Base-by-base conservation (phyloP, 2,329 filamentous ascomycete genomes). In the Aspergillus clavatus region DNA sequence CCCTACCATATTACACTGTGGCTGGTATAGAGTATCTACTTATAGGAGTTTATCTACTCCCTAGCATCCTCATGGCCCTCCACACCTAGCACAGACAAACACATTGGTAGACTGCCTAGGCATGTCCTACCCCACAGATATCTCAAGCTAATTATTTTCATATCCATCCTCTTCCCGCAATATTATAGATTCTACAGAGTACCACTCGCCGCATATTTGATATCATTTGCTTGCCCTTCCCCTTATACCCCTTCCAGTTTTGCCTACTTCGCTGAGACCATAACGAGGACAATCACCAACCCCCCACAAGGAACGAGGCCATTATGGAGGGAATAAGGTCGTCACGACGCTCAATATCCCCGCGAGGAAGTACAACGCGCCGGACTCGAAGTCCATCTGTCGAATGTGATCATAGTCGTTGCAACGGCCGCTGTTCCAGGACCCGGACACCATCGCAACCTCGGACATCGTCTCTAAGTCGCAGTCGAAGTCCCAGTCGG, bases 401-500 rank as follows among this genome's bases (percentile, higher is more conserved):
- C 21, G 54, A 51, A 28, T 52, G 50, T 37, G 54, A 50, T n/a
- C 28, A 43, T 27, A 55, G 44, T 27, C 57, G 51, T 36, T 58
- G 56, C 43, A 63, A 62, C 50, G 59, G 54, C 7, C 43, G 51
- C 29, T 58, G 50, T 28, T 55, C 57, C 39, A 61, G 49, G 46
- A 63, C 57, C 43, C 59, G 56, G 26, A 66, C 64, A 29, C 48
- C 43, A 18, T 63, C 62, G 16, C 60, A 54, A 37, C 55, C 54
- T 18, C 52, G 57, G 44, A 55, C 57, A 29, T 57, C 53, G 45
- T 63, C 62, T 18, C 61, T 64, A 46, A 71, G 65, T 50, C 61
- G 56, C 43, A 70, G 55, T 68, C 72, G 54, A 57, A 62, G 57
- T 63, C 69, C 60, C 51, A 61, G 62, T 42, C 57, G 68, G 33